Evolutionary conservation across 2,329 filamentous ascomycete genomes (phyloP).

Genomic region (Pseudogymnoascus sp.): DNA sequence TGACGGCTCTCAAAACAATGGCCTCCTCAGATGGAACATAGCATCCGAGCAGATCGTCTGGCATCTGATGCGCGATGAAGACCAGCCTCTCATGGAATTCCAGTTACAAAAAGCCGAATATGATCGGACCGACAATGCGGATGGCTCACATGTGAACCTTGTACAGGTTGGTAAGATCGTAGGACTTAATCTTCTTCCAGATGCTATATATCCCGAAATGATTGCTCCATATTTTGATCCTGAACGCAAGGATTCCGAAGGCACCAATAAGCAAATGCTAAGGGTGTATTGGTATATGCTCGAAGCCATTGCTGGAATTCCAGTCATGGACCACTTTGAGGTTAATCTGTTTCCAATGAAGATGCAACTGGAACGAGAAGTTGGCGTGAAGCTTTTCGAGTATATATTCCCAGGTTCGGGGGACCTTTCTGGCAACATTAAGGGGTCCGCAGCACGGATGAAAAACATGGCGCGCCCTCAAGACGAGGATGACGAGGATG

Average conservation of each 20-base stretch:
- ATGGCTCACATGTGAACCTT: slow-evolving; percentile 91
- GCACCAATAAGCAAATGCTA: slow-evolving; percentile 73
- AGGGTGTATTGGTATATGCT: slow-evolving; percentile 97
- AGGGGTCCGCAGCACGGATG: slow-evolving; percentile 56
- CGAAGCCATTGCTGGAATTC: slow-evolving; percentile 94
- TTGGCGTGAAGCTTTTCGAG: slow-evolving; percentile 88
- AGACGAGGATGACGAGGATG: slow-evolving; percentile 25
- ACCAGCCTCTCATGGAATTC: slow-evolving; percentile 84
- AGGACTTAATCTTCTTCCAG: slow-evolving; percentile 80
- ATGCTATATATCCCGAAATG: slow-evolving; percentile 94
- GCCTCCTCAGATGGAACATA: slow-evolving; percentile 84
- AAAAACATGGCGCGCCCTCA: slow-evolving; percentile 41
- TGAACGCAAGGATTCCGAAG: slow-evolving; percentile 42
- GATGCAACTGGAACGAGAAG: slow-evolving; percentile 85
- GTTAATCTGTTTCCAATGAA: slow-evolving; percentile 89
- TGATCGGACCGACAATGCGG: slow-evolving; percentile 91
- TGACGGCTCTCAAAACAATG: slow-evolving; percentile 67
- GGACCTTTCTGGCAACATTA: slow-evolving; percentile 34
- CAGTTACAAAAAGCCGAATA: slow-evolving; percentile 88
- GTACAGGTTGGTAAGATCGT: slow-evolving; percentile 83
- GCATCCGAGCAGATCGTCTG: slow-evolving; percentile 94
- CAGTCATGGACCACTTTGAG: slow-evolving; percentile 94
- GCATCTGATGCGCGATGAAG: slow-evolving; percentile 84
- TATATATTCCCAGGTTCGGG: slow-evolving; percentile 89
- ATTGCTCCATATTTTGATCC: slow-evolving; percentile 80